Percentiles rank a stretch among this genome's conserved stretches.
phyloP scores from a whole-genome alignment of 2,329 filamentous ascomycete genomes.

The Mollisia scopiformis region DNA sequence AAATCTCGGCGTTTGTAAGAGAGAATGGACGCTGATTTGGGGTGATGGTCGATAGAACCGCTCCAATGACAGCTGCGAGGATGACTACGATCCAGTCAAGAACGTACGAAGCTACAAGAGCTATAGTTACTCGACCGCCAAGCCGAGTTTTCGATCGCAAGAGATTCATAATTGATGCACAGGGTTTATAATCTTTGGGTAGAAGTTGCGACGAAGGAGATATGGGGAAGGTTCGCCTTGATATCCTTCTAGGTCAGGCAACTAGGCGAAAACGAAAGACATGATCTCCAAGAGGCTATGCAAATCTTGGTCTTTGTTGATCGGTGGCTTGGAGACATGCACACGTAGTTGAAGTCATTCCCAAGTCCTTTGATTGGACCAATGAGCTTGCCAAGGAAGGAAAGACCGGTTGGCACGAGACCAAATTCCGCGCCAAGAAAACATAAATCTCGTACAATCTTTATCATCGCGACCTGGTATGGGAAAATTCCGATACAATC shows the following conservation, averaged over 20 bases:
- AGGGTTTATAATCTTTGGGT: not conserved
- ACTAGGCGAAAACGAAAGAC: not conserved
- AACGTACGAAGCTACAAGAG: conserved; percentile 65
- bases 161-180: conserved; percentile 10
- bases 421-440: too few species aligned
- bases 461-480: too few species aligned
- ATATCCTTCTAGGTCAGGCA: not conserved
- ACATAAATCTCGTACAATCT: too few species aligned
- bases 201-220: not conserved
- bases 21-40: conserved; percentile 75
- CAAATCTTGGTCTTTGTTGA: not conserved
- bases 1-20: conserved; percentile 74
- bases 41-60: conserved; percentile 57
- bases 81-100: conserved; percentile 75
- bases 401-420: not conserved
- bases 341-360: not conserved
- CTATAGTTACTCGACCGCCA: conserved; percentile 14
- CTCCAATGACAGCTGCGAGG: conserved; percentile 60
- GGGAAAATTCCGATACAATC: too few species aligned
- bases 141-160: conserved; percentile 18
- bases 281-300: not conserved
- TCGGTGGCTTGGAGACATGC: not conserved
- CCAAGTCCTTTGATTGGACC: not conserved
- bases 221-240: not conserved
- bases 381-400: not conserved